Evolutionary conservation across 1,284 basidiomycete genomes (phyloP).

Genomic region (Rhodotorula sp.): DNA sequence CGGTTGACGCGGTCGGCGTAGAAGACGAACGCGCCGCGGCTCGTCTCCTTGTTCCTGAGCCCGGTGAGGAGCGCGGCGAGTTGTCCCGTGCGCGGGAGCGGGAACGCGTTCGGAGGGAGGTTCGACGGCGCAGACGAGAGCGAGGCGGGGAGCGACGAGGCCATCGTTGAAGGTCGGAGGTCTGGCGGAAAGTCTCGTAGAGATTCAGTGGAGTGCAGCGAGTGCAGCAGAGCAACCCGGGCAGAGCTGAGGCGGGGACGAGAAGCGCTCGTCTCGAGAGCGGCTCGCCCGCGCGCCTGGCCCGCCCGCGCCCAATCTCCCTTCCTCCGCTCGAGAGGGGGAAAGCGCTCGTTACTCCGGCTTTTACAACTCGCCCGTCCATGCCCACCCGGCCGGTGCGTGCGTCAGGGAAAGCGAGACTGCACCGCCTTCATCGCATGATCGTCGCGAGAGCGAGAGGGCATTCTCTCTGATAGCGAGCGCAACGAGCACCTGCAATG

Average conservation of each 20-base stretch:
- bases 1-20: slow-evolving; percentile 73
- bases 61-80: slow-evolving; percentile 95
- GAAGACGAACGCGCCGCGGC: slow-evolving; percentile 91
- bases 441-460: no score
- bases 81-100: slow-evolving; percentile 79
- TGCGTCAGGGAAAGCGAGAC: no score
- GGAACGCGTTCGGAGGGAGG: slow-evolving; percentile 77
- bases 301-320: not conserved
- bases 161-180: not conserved
- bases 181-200: no score
- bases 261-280: not conserved
- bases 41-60: slow-evolving; percentile 60
- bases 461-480: not conserved
- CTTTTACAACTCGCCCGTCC: no score
- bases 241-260: not conserved
- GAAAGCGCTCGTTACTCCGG: not conserved
- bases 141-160: slow-evolving; percentile 2
- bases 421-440: no score
- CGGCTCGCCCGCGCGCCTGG: not conserved
- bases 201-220: no score
- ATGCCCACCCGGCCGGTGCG: no score
- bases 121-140: slow-evolving; percentile 10
- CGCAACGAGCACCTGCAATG: not conserved
- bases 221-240: no score
- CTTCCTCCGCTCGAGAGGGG: not conserved